Evolutionary conservation across 2,329 filamentous ascomycete species (phyloP).

Genomic region (Teratosphaeria gauchensis): DNA sequence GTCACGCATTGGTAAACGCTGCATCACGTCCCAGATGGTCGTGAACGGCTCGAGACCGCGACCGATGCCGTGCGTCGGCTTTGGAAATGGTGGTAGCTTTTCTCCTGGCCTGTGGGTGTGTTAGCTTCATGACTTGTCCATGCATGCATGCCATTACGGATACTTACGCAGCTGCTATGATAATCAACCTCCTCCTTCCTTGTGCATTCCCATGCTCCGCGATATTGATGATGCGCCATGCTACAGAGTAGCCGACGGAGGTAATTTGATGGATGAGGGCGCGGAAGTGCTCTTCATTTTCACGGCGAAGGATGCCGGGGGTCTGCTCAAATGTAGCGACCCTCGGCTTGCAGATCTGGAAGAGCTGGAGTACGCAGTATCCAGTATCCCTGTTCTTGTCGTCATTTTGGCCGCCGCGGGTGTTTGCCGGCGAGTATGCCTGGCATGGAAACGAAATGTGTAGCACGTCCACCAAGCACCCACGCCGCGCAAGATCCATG

Average conservation of each 20-base stretch:
- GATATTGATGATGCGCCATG: conserved; percentile 53
- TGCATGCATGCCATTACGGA: too few species aligned
- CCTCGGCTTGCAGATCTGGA: conserved; percentile 33
- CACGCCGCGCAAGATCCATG: too few species aligned
- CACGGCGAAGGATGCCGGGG: conserved; percentile 51
- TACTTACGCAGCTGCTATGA: conserved; percentile 47
- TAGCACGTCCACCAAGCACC: too few species aligned
- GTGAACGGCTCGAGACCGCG: conserved; percentile 24
- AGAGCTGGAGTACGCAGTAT: conserved; percentile 28
- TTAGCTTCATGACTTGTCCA: too few species aligned
- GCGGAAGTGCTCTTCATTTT: conserved; percentile 45
- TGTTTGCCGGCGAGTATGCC: conserved; percentile 64
- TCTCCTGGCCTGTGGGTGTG: too few species aligned
- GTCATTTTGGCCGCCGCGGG: conserved; percentile 46
- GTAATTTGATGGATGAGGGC: conserved; percentile 56
- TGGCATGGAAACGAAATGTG: conserved; percentile 75
- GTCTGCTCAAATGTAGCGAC: conserved; percentile 74
- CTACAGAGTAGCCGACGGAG: conserved; percentile 55
- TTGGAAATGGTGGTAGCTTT: conserved; percentile 54
- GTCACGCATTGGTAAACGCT: conserved; percentile 10
- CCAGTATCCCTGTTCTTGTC: conserved; percentile 56
- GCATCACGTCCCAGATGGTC: conserved; percentile 36
- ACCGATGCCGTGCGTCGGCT: conserved; percentile 19
- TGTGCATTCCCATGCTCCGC: conserved; percentile 43
- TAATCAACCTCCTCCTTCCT: conserved; percentile 38